A percentile compares a stretch with the other conserved stretches of the same genome.
phyloP scores from a whole-genome alignment of 495 filamentous ascomycete species.

The Rhypophila decipiens region DNA sequence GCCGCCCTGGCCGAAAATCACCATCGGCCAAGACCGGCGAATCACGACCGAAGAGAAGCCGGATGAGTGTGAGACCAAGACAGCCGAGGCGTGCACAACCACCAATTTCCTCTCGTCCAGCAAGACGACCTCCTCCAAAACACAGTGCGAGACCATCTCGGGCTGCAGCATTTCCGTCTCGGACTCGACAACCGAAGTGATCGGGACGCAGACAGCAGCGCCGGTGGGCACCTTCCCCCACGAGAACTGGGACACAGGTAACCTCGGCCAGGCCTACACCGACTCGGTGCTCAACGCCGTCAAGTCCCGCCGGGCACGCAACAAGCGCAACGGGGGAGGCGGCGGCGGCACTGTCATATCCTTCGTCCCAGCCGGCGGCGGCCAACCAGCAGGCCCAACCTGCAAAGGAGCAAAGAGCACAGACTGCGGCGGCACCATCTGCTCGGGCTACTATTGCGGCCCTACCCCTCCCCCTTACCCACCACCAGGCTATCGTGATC shows the following conservation, averaged over 20 bases:
- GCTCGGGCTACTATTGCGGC: conserved; percentile 12
- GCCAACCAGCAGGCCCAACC: not conserved
- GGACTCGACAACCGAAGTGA: not conserved
- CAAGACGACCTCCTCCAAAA: not conserved
- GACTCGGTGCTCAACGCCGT: not conserved
- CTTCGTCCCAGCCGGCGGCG: not conserved
- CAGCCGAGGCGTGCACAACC: conserved; percentile 5
- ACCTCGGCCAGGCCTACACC: not conserved
- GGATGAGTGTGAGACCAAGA: conserved; percentile 7
- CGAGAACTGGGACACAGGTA: not conserved
- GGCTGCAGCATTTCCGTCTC: conserved; percentile 3
- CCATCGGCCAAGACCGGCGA: conserved; percentile 8
- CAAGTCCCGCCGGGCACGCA: not conserved
- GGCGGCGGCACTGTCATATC: not conserved
- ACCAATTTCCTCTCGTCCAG: conserved; percentile 1
- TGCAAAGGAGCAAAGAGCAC: no score
- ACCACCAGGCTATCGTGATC: conserved; percentile 6
- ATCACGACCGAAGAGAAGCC: conserved; percentile 5
- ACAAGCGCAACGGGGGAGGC: not conserved
- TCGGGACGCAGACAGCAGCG: not conserved
- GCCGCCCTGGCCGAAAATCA: conserved; percentile 15
- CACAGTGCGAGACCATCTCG: conserved; percentile 3
- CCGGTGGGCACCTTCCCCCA: not conserved
- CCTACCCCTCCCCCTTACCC: not conserved
- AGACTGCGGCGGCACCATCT: conserved; percentile 7